Conservation (phyloP, 2,329 filamentous ascomycete species). For the Ophiostoma quercus region DNA sequence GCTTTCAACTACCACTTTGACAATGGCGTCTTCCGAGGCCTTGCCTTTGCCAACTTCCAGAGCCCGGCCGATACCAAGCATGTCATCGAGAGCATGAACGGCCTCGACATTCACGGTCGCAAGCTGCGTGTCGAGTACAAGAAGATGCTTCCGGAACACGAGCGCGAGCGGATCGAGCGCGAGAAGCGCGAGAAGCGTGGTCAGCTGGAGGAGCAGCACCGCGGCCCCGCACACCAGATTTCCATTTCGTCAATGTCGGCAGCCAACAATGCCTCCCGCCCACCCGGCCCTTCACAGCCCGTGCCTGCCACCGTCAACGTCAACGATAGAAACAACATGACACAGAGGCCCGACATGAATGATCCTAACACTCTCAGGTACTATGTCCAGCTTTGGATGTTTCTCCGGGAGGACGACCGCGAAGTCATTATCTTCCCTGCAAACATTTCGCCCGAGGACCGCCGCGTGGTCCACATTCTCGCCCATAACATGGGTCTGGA, state of each 20-base stretch:
- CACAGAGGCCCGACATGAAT: slow-evolving; percentile 61
- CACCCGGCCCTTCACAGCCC: not conserved
- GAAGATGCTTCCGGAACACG: slow-evolving; percentile 95
- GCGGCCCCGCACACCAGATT: slow-evolving; percentile 75
- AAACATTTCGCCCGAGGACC: slow-evolving; percentile 73
- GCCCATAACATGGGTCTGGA: slow-evolving; percentile 92
- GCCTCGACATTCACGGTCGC: slow-evolving; percentile 88
- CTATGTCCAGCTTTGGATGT: slow-evolving; percentile 84
- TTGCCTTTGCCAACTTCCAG: slow-evolving; percentile 98
- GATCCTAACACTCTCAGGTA: slow-evolving; percentile 81
- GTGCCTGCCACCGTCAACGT: not conserved
- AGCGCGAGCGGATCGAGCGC: slow-evolving; percentile 90
- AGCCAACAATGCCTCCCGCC: slow-evolving; percentile 22
- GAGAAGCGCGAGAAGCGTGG: slow-evolving; percentile 95
- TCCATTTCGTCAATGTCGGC: slow-evolving; percentile 70
- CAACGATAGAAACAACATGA: slow-evolving; percentile 20
- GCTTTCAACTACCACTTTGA: slow-evolving; percentile 99
- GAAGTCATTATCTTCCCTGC: slow-evolving; percentile 82
- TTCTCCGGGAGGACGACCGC: slow-evolving; percentile 64
- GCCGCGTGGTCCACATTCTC: slow-evolving; percentile 86
- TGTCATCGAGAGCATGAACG: slow-evolving; percentile 91
- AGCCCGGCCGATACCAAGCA: slow-evolving; percentile 87
- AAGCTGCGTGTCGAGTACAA: slow-evolving; percentile 98
- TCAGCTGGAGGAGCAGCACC: slow-evolving; percentile 94
- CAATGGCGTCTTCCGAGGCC: slow-evolving; percentile 89